A percentile compares a stretch with the other conserved stretches of the same genome.
These are phyloP conservation scores for Thielaviopsis populi DNA, from an alignment of 2,329 filamentous ascomycete genomes.

Conservation along the genomic window DNA sequence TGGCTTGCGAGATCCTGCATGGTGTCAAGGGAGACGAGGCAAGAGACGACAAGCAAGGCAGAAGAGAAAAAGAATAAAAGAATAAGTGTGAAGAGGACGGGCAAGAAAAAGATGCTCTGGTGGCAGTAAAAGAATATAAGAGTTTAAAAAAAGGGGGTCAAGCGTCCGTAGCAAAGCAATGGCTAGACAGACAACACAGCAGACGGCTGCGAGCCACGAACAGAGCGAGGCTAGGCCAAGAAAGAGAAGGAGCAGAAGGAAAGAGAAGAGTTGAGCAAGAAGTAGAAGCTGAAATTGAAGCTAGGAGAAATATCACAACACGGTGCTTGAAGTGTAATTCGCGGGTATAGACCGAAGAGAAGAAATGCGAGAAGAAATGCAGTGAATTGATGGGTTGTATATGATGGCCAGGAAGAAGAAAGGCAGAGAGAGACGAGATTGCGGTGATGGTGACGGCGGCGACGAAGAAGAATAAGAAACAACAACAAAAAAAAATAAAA, in stretches of 20 bases:
- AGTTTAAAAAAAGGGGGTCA: background rate
- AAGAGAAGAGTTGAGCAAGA: constrained; percentile 7
- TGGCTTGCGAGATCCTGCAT: constrained; percentile 77
- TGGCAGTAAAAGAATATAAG: background rate
- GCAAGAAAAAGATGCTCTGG: constrained; percentile 1
- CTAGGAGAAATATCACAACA: constrained; percentile 14
- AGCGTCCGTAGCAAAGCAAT: background rate
- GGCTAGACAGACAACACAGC: background rate
- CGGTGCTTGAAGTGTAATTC: constrained; percentile 17
- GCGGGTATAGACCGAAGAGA: constrained; percentile 18
- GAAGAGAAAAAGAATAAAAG: constrained; percentile 5
- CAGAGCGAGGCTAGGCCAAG: background rate
- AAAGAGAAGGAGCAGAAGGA: constrained; percentile 9
- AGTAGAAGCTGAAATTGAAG: constrained; percentile 15
- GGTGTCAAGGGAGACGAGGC: constrained; percentile 39
- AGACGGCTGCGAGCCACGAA: background rate
- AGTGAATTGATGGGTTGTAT: background rate
- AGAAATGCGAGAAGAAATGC: constrained; percentile 10
- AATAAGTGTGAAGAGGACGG: constrained; percentile 7
- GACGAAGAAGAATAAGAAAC: constrained; percentile 10
- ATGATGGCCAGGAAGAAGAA: constrained; percentile 8
- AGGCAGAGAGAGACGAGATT: constrained; percentile 3
- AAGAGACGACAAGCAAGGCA: background rate
- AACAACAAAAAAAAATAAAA: constrained; percentile 11
- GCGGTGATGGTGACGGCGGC: too few relatives aligned